phyloP scores from a whole-genome alignment of 2,329 filamentous ascomycete genomes.

The Botrytis fragariae region DNA sequence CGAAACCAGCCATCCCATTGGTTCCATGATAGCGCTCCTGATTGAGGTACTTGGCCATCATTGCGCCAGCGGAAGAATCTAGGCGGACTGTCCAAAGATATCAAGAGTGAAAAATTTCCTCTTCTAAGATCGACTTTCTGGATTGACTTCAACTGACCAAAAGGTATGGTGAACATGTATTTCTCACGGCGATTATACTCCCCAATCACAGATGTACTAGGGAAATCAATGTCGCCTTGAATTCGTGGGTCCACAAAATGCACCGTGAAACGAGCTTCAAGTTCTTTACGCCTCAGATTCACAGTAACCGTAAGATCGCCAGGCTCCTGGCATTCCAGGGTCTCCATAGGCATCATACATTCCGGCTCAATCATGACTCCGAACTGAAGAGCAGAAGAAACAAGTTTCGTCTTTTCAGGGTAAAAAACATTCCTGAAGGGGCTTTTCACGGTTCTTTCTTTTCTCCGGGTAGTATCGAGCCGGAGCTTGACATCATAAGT shows the following conservation, averaged over 20 bases:
- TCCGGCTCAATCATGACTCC: constrained; percentile 55
- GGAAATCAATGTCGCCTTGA: constrained; percentile 22
- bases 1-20: constrained; percentile 59
- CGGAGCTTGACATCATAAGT: not conserved
- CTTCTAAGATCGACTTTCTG: constrained; percentile 40
- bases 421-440: constrained; percentile 36
- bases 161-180: constrained; percentile 41
- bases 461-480: not conserved
- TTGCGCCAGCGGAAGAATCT: constrained; percentile 38
- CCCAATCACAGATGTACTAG: constrained; percentile 20
- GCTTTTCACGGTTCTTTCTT: constrained; percentile 18
- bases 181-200: constrained; percentile 31
- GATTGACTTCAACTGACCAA: constrained; percentile 46
- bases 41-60: constrained; percentile 42
- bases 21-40: constrained; percentile 48
- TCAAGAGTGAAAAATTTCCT: constrained; percentile 43
- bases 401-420: constrained; percentile 42
- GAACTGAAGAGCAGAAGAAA: constrained; percentile 54
- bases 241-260: constrained; percentile 32
- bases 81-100: constrained; percentile 49
- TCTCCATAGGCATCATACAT: constrained; percentile 50
- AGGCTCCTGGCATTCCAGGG: not conserved
- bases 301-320: constrained; percentile 41
- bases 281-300: constrained; percentile 42
- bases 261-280: constrained; percentile 45